phyloP scores from a whole-genome alignment of 1,284 basidiomycete species.

The Apiotrichum porosum region DNA sequence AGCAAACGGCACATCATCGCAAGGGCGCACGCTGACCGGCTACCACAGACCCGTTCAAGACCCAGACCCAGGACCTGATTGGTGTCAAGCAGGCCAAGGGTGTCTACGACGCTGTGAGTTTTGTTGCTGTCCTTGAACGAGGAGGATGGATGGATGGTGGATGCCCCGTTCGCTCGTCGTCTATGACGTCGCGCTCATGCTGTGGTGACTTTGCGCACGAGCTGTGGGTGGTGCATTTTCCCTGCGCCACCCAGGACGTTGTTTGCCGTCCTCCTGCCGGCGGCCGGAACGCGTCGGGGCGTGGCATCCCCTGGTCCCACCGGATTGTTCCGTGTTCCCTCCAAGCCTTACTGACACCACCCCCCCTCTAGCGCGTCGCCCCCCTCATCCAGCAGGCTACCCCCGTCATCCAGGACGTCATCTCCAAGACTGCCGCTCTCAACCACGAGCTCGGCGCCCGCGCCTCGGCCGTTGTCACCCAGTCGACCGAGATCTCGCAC shows the following conservation, averaged over 20 bases:
- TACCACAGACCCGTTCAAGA: slow-evolving; percentile 45
- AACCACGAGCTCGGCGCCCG: slow-evolving; percentile 38
- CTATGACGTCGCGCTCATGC: too few relatives aligned
- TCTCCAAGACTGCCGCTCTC: slow-evolving; percentile 40
- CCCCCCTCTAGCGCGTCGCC: slow-evolving; percentile 34
- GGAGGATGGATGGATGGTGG: too few relatives aligned
- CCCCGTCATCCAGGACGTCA: slow-evolving; percentile 38
- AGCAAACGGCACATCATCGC: too few relatives aligned
- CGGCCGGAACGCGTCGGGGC: too few relatives aligned
- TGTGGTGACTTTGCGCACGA: too few relatives aligned
- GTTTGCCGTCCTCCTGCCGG: too few relatives aligned
- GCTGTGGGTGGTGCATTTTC: too few relatives aligned
- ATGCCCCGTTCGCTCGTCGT: too few relatives aligned
- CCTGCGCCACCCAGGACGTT: too few relatives aligned
- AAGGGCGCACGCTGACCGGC: background rate
- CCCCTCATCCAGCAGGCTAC: slow-evolving; percentile 32
- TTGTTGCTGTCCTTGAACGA: too few relatives aligned
- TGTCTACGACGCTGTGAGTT: slow-evolving; percentile 43
- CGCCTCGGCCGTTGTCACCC: slow-evolving; percentile 37
- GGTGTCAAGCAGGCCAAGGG: slow-evolving; percentile 48
- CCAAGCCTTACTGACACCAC: background rate
- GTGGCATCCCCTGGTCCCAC: too few relatives aligned
- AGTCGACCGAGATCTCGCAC: slow-evolving; percentile 37
- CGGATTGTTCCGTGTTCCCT: background rate
- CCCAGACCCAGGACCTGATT: slow-evolving; percentile 44